phyloP scores from a whole-genome alignment of 768 basidiomycete genomes.

The Podaxis mareebaensis region DNA sequence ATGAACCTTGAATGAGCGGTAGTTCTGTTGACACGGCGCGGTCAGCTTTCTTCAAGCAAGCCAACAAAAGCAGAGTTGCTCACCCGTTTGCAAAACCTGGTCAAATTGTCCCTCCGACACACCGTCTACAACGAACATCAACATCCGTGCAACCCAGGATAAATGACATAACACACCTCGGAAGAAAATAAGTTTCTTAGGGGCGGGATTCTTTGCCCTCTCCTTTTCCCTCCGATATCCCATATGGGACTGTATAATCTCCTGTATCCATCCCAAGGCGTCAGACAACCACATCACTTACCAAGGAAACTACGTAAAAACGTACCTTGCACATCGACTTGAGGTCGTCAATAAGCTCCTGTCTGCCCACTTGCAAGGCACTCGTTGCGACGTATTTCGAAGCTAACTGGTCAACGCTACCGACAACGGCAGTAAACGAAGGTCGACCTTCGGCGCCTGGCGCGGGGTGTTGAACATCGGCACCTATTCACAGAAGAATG shows the following conservation, averaged over 20 bases:
- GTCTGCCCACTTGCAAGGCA: conserved; percentile 56
- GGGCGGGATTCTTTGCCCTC: conserved; percentile 37
- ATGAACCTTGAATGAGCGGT: conserved; percentile 54
- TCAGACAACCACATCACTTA: background rate
- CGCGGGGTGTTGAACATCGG: conserved; percentile 79
- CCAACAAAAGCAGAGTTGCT: conserved; percentile 16
- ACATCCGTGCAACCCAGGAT: conserved; percentile 13
- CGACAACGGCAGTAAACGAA: conserved; percentile 77
- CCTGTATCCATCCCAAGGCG: conserved; percentile 33
- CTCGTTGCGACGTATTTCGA: conserved; percentile 64
- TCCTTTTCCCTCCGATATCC: conserved; percentile 50
- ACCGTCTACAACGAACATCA: conserved; percentile 38
- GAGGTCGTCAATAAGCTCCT: conserved; percentile 73
- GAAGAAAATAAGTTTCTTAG: conserved; percentile 71
- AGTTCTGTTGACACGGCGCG: conserved; percentile 45
- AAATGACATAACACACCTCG: conserved; percentile 45
- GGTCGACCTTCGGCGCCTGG: conserved; percentile 73
- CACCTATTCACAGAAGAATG: conserved; percentile 42
- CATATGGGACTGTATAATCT: conserved; percentile 54
- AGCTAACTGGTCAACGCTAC: conserved; percentile 67
- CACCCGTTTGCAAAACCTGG: conserved; percentile 57
- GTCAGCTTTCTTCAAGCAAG: background rate
- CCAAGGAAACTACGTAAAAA: background rate
- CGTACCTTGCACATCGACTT: conserved; percentile 60
- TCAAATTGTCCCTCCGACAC: conserved; percentile 52